Conservation (phyloP, 768 basidiomycete species). For the Boletellus emodensis region DNA sequence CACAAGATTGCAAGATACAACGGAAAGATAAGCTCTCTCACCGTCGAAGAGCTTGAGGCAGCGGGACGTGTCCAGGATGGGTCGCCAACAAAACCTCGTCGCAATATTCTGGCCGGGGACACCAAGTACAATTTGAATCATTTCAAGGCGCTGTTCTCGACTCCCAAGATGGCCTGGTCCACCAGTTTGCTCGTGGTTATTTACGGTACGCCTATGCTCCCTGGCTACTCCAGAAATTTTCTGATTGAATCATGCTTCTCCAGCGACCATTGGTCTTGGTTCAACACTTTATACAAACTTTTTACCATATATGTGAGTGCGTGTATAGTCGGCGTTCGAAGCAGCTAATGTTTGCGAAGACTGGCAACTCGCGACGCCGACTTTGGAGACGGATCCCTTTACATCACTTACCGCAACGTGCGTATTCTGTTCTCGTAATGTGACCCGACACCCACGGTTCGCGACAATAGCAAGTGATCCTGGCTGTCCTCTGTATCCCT, state of each 20-base stretch:
- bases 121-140: constrained; percentile 40
- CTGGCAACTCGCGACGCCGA: constrained; percentile 59
- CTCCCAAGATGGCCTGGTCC: constrained; percentile 59
- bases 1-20: constrained; percentile 51
- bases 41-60: constrained; percentile 41
- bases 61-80: constrained; percentile 22
- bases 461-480: constrained; percentile 56
- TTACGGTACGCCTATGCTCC: constrained; percentile 36
- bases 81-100: constrained; percentile 16
- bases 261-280: constrained; percentile 73
- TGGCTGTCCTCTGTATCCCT: constrained; percentile 65
- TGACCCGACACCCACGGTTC: not conserved
- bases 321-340: not conserved
- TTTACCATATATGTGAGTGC: constrained; percentile 48
- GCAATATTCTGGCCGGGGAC: constrained; percentile 37
- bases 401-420: constrained; percentile 73
- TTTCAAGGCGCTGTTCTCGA: constrained; percentile 59
- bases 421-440: constrained; percentile 1
- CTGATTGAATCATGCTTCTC: not conserved
- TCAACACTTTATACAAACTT: constrained; percentile 63
- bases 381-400: constrained; percentile 66
- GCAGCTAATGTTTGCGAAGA: constrained; percentile 29
- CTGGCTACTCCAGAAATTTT: not conserved
- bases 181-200: constrained; percentile 54
- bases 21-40: constrained; percentile 38